These are phyloP conservation scores for Xylaria sp. DNA, from an alignment of 2,329 filamentous ascomycete genomes.

Conservation along the genomic window DNA sequence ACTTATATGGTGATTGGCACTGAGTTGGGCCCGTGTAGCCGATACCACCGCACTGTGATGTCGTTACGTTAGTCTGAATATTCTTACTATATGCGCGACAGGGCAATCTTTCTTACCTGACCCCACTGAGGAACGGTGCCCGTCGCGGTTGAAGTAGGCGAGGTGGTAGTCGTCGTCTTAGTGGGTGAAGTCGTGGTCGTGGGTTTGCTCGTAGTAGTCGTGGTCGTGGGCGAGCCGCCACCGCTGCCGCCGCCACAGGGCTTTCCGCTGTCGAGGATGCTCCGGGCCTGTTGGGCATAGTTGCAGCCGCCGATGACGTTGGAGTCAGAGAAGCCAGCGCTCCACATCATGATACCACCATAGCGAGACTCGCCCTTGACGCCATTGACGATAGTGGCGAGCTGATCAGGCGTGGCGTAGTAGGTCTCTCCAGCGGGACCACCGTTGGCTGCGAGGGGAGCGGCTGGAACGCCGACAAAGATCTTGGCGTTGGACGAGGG, in stretches of 20 bases:
- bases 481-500: conserved; percentile 52
- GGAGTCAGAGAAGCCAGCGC: conserved; percentile 54
- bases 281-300: conserved; percentile 53
- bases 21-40: conserved; percentile 38
- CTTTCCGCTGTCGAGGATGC: conserved; percentile 49
- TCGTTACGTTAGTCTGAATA: conserved; percentile 6
- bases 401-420: conserved; percentile 50
- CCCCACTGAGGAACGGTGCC: conserved; percentile 34
- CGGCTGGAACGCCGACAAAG: conserved; percentile 54
- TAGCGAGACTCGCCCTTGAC: conserved; percentile 47
- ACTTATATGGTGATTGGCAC: conserved; percentile 37
- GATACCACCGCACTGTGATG: conserved; percentile 35
- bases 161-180: conserved; percentile 9
- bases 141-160: conserved; percentile 22
- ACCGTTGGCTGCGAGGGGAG: conserved; percentile 53
- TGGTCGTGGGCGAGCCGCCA: conserved; percentile 8
- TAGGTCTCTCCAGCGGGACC: conserved; percentile 48
- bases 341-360: conserved; percentile 56
- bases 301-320: conserved; percentile 52
- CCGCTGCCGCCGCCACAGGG: conserved; percentile 40
- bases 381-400: conserved; percentile 46
- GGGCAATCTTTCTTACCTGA: conserved; percentile 31
- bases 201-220: conserved; percentile 6
- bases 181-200: conserved; percentile 1
- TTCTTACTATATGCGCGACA: neutral